Base-by-base conservation (phyloP, 768 basidiomycete species). In the Lyophyllum shimeji region DNA sequence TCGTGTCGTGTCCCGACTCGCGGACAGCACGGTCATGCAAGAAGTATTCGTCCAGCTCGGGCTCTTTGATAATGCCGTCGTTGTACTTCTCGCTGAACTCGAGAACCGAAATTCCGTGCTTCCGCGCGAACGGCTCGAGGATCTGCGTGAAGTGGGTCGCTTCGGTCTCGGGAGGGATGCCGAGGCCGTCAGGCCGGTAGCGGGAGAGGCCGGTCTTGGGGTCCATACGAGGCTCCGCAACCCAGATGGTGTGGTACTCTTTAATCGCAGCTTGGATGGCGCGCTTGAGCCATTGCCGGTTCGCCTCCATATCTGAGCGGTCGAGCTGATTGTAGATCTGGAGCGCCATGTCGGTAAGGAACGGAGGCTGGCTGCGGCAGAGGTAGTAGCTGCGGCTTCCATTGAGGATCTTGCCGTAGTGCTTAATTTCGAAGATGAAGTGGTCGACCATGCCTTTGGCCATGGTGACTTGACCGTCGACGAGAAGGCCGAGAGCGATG, bases 391-490 rank as follows among this genome's bases (percentile, higher is more conserved):
- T 92, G 64, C 96, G 89, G 71, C 89, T 95, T 59, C 96, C 96
- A 70, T 99, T 99, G 61, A 98, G 76, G 65, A 95, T 95, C 74
- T 96, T 95, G 76, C 91, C 90, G 68, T 97, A 97, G 73, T 97
- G 92, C 75, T 87, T 93, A 78, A 99, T 97, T 78, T 98, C 94
- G 69, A 98, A 99, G 67, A 97, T 90, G 76, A 98, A 99, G 71
- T 99, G 96, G 53, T 98, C 97, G 43, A 98, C 95, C 86, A 98
- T 94, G 65, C 94, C 93, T 72, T 95, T 93, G 18, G 97, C 96
- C 85, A 98, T 90, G 56, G 86, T 82, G 25, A 96, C 85, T 65
- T 94, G 88, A 24, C 95, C 95, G 66, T 99, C 96, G 21, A 98
- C 93, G 7, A 99, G 84, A 25, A 99, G 83, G 15, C 96, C 96